phyloP scores from a whole-genome alignment of 2,329 filamentous ascomycete species.

The Penicillium sp. region DNA sequence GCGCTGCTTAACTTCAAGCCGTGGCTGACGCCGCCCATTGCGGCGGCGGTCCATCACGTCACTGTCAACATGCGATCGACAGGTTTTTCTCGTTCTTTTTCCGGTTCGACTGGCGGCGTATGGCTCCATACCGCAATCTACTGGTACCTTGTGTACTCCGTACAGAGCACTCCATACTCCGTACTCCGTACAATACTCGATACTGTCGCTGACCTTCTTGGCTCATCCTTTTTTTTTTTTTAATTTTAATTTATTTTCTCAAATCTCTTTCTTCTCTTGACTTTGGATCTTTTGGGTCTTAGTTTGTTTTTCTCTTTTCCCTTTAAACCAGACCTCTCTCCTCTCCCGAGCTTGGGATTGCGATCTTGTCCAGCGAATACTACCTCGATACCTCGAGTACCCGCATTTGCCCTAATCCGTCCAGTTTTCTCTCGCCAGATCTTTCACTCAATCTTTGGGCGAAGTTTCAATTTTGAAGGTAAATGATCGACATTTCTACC shows the following conservation, averaged over 20 bases:
- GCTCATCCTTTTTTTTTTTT: constrained; percentile 9
- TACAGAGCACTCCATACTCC: background rate
- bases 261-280: constrained; percentile 3
- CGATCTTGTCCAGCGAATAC: constrained; percentile 11
- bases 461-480: background rate
- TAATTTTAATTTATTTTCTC: background rate
- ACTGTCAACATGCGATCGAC: constrained; percentile 22
- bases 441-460: background rate
- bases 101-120: background rate
- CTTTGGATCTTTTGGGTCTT: constrained; percentile 3
- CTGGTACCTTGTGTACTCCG: background rate
- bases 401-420: constrained; percentile 14
- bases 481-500: background rate
- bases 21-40: constrained; percentile 6
- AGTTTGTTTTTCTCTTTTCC: background rate
- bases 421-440: constrained; percentile 4
- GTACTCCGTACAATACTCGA: constrained; percentile 3
- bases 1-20: background rate
- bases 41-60: constrained; percentile 1
- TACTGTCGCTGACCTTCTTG: constrained; percentile 9
- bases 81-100: constrained; percentile 6
- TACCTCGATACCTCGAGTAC: background rate
- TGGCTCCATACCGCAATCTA: background rate
- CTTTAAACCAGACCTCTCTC: background rate
- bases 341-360: constrained; percentile 7